Base-by-base conservation (phyloP, 306 rosid species). In the Cicer bijugum region DNA sequence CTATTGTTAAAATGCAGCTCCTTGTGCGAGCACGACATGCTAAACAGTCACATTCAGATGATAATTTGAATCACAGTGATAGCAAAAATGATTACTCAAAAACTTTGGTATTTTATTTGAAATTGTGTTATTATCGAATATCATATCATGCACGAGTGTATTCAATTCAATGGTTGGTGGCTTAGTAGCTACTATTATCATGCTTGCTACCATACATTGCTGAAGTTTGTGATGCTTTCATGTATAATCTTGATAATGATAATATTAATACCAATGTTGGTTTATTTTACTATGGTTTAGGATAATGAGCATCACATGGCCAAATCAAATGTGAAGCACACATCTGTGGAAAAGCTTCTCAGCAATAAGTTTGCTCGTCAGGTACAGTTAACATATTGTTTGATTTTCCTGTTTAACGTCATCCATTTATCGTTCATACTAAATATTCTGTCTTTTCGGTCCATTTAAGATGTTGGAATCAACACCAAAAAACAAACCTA, bases 1-100 rank as follows among this genome's bases (percentile, higher is more conserved):
- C 96, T 75, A 87, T 95, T 44, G 79, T 86, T 58, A 95, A 86
- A 85, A 79, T 95, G 91, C 99, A 95, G 85, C 79, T 86, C 69
- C 89, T 88, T 84, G 87, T 95, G 37, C 93, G 99, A 50, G 90
- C 96, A 59, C 98, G 96, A 6, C 80, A 6, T 62, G 87, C 87
- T 52, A 84, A 42, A 75, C 81, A 74, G 44, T 74, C 80, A 63
- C 47, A 39, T 69, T 48, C 73, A 28, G 83, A 56, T 42, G 62
- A 83, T 7, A 75, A 80, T 68, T 72, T 77, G 53, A 74, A 55
- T 37, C 65, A 38, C 71, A 81, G 78, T 67, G 74, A 74, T 28
- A 83, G 69, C 12, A 45, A 45, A 67, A 65, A 52, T 12, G 67
- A 63, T 64, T 53, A 53, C 55, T 78, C 84, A 52, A 75, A 74